phyloP scores from a whole-genome alignment of 192 early-diverging fungal species.

The Kickxella alabastrina region DNA sequence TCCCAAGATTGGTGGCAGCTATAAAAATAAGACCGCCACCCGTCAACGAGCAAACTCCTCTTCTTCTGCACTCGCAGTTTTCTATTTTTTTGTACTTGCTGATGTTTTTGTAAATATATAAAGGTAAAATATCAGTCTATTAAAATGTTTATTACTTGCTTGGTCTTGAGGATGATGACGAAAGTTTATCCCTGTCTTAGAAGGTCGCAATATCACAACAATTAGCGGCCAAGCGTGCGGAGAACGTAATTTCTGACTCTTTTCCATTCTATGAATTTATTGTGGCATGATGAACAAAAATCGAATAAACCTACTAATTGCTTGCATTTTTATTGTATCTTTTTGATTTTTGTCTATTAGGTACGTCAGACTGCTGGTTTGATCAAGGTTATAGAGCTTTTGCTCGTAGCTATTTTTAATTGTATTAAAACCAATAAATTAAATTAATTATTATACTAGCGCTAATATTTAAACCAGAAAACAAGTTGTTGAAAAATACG shows the following conservation, averaged over 20 bases:
- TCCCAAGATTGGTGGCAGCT: background rate
- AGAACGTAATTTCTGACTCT: slow-evolving; percentile 37
- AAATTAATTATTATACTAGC: background rate
- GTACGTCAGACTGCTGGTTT: background rate
- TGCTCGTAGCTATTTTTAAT: too few species aligned
- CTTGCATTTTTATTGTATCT: slow-evolving; percentile 1
- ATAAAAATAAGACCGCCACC: too few species aligned
- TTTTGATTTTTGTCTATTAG: background rate
- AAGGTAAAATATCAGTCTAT: too few species aligned
- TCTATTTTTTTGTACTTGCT: background rate
- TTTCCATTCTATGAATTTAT: slow-evolving; percentile 3
- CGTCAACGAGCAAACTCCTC: background rate
- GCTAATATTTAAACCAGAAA: background rate
- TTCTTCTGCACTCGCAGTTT: background rate
- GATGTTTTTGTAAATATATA: background rate
- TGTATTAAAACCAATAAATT: background rate
- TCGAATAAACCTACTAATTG: background rate
- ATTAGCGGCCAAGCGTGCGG: slow-evolving; percentile 8
- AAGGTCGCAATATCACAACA: slow-evolving; percentile 3
- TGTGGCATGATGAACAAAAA: background rate
- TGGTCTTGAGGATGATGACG: slow-evolving; percentile 23
- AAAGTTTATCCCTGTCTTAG: slow-evolving; percentile 36
- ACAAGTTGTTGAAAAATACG: too few species aligned
- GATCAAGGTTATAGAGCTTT: too few species aligned
- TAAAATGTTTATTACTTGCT: too few species aligned